Evolutionary conservation across 2,329 filamentous ascomycete genomes (phyloP), one percentile per base, ranked within the genome.

Genomic region (Plectosphaerella plurivora): DNA sequence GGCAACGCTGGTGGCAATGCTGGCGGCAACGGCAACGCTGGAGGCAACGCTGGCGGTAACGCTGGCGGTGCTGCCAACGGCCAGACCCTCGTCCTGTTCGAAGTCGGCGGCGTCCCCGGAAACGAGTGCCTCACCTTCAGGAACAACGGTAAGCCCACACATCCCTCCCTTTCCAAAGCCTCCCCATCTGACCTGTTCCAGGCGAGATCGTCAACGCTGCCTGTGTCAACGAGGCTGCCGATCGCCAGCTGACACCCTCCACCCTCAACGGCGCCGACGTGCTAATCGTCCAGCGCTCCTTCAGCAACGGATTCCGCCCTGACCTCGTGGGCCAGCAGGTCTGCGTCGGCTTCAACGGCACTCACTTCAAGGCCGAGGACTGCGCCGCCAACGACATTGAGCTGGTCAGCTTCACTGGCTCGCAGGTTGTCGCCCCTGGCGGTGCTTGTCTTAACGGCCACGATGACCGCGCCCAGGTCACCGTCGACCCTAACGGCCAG

Each of bases 161-260:
- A 16, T 25, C 44, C 15, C 24, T 18, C 20, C 9, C 39, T 53
- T 28, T 46, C 28, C 14, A 9, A 35, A 12, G 33, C 14, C n/a
- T 7, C 5, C 9, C 52, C 50, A 42, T 56, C 52, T 33, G 22
- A 3, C 14, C 25, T 35, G 1, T 22, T 5, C 5, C 33, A 71
- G 69, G 71, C 52, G 66, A 73, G 53, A 72, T 73, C 18, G 71
- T 73, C 45, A 67, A 74, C 49, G 68, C 70, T 25, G 69, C 69
- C 28, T 72, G 69, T 49, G 68, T 64, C 48, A 56, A 68, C 55
- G 60, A 60, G 3, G 60, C 69, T 7, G 68, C 67, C 8, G 69
- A 73, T 58, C 65, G 70, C n/a, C 68, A 73, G 59, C 59, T 73
- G 3, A 71, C 67, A 4, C 68, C 69, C 12, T 63, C 65, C 8